A percentile compares a stretch with the other conserved stretches of the same genome.
Evolutionary conservation across 148 eudicot species (phyloP).

Genomic region (Chenopodium quinoa): DNA sequence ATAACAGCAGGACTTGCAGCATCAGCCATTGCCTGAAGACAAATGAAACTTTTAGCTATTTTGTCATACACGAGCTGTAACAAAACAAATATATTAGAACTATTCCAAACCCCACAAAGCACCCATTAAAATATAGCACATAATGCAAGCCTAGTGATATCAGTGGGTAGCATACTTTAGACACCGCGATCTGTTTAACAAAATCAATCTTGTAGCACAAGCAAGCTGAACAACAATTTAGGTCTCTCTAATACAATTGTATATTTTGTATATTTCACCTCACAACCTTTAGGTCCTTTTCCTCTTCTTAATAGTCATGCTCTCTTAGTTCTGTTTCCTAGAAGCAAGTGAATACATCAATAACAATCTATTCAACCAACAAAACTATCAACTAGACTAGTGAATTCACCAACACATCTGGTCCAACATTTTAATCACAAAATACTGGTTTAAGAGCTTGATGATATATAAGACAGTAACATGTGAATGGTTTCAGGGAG

Average conservation of each 20-base stretch:
- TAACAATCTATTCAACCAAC: not conserved
- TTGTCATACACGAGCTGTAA: not conserved
- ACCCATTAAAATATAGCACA: not conserved
- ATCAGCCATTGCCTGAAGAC: constrained; percentile 81
- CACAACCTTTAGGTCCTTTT: not conserved
- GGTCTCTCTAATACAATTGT: not conserved
- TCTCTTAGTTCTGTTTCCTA: not conserved
- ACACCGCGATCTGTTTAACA: not conserved
- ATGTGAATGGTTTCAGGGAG: not conserved
- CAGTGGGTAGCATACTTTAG: constrained; percentile 4
- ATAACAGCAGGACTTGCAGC: constrained; percentile 85
- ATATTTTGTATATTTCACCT: not conserved
- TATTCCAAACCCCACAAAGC: not conserved
- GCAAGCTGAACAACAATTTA: not conserved
- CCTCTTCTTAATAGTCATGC: not conserved
- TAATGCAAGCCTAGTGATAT: not conserved
- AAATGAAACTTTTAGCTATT: constrained; percentile 9
- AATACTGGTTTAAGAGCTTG: not conserved
- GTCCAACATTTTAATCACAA: not conserved
- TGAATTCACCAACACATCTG: not conserved
- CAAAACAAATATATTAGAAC: not conserved
- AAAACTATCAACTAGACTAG: not conserved
- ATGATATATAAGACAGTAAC: not conserved
- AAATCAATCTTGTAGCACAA: not conserved
- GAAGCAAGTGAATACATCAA: not conserved